Evolutionary conservation across 208 protist species (phyloP), one percentile per base, ranked within the genome.

Genomic region (Leishmania major): DNA sequence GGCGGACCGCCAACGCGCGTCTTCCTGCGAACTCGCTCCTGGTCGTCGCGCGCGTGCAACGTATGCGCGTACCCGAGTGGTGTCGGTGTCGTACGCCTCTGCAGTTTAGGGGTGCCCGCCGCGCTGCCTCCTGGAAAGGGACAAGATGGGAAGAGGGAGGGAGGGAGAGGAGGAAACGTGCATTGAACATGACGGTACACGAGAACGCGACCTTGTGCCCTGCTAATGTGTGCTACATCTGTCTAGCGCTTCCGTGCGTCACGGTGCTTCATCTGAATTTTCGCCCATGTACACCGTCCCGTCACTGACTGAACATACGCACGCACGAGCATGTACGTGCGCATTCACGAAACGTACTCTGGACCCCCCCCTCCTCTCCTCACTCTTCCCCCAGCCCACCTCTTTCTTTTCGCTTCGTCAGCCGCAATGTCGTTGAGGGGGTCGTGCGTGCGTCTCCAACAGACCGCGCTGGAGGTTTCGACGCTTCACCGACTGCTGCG

Each of bases 401-500:
- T 7, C 40, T 71, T 47, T 25, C 51, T 55, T 13, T 55, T 5
- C 10, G 51, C 17, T 22, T 55, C 17, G 3, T 71, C 0, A 71
- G 69, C 22, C 37, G 49, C 4, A 13, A 60, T 81, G 55, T 31
- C 60, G 25, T 31, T 70, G 10, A 66, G 53, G 10, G 66, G 13
- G 31, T 51, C 81, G 19, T 25, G 74, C 15, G 15, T 79, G 59
- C 73, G 72, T 13, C 31, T 75, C 0, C 77, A 82, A 31, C 37
- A 66, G 3, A n/a, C 60, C 1, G 49, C 82, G 35, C 22, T 75
- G 31, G 25, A 45, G 35, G 11, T 64, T 0, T 79, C 77, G 5
- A 62, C 49, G 13, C 64, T 86, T 11, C 11, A 43, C 19, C 77
- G 74, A 8, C 62, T 86, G 25, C 55, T 82, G 40, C 70, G n/a